These are phyloP conservation scores for Peronosclerospora sorghi DNA, from an alignment of 352 stramenopile species.

Conservation along the genomic window DNA sequence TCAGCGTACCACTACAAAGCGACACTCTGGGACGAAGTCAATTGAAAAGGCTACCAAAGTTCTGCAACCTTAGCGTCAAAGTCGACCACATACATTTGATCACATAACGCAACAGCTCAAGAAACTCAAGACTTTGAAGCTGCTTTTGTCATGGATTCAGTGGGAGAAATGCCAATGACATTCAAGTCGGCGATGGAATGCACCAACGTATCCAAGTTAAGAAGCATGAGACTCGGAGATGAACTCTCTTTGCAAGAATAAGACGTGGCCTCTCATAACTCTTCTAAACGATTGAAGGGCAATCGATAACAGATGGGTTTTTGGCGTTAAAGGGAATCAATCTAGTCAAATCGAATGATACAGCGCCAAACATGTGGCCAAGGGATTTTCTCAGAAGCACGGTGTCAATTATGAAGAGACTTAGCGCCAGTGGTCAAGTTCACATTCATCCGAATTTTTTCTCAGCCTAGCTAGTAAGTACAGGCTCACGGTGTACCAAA, in stretches of 20 bases:
- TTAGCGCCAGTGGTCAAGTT: background rate
- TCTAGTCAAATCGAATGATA: constrained; percentile 5
- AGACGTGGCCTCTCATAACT: background rate
- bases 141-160: too few relatives aligned
- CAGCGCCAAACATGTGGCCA: constrained; percentile 6
- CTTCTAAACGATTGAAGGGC: background rate
- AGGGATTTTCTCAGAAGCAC: constrained; percentile 5
- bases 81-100: too few relatives aligned
- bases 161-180: too few relatives aligned
- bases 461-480: background rate
- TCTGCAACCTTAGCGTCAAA: too few relatives aligned
- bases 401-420: constrained; percentile 8
- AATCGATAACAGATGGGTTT: constrained; percentile 3
- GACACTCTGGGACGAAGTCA: too few relatives aligned
- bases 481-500: constrained; percentile 6
- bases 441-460: background rate
- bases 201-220: background rate
- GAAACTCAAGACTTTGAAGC: too few relatives aligned
- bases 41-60: too few relatives aligned
- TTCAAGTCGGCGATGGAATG: background rate
- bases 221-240: background rate
- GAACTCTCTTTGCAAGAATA: too few relatives aligned
- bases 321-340: constrained; percentile 5
- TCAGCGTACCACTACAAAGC: too few relatives aligned
- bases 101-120: too few relatives aligned